Evolutionary conservation across 2,329 filamentous ascomycete species (phyloP).

Genomic region (Huntiella abstrusa): DNA sequence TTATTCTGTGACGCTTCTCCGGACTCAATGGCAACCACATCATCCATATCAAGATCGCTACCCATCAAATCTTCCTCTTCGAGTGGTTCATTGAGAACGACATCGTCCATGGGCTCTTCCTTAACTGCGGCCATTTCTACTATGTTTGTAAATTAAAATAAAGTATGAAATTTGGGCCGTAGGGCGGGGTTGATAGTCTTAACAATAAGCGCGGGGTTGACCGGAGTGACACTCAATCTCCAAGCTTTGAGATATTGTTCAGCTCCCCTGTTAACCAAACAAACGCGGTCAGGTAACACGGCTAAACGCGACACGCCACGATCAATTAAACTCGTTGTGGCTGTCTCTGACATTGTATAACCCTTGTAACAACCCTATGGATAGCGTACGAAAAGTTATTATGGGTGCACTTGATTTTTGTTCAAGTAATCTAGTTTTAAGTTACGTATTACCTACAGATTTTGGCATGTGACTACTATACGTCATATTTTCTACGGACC

Average conservation of each 20-base stretch:
- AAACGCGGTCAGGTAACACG: neutral
- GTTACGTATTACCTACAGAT: too few species aligned
- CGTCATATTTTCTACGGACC: too few species aligned
- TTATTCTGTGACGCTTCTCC: constrained; percentile 8
- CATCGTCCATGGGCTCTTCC: constrained; percentile 16
- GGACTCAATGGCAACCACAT: constrained; percentile 13
- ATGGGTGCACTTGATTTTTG: too few species aligned
- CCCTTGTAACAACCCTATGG: neutral
- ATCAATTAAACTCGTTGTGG: constrained; percentile 2
- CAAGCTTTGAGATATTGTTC: too few species aligned
- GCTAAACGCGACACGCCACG: neutral
- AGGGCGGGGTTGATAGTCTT: neutral
- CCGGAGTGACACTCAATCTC: neutral
- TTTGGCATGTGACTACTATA: too few species aligned
- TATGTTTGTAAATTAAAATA: neutral
- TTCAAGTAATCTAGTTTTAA: too few species aligned
- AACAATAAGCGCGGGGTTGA: neutral
- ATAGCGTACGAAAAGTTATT: too few species aligned
- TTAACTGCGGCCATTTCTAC: constrained; percentile 3
- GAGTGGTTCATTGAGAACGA: constrained; percentile 20
- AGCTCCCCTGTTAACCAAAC: too few species aligned
- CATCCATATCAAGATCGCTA: constrained; percentile 12
- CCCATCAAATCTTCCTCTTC: constrained; percentile 10
- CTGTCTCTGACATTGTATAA: neutral
- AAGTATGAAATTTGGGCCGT: neutral